Conservation (phyloP, 352 stramenopile species). For the Globisporangium orthogonon region DNA sequence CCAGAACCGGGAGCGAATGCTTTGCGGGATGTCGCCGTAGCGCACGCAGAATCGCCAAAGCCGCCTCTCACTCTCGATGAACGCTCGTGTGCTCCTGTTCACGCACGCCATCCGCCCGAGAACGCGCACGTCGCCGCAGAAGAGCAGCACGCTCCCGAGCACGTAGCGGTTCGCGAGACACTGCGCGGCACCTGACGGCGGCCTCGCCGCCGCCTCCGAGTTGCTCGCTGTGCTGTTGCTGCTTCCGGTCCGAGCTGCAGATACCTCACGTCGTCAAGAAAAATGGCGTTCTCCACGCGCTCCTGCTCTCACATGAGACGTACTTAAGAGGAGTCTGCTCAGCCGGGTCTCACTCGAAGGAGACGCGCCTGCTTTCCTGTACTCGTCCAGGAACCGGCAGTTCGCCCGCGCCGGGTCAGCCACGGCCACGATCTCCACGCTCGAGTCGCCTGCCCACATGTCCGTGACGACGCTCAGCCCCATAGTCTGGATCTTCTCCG, state of each 20-base stretch:
- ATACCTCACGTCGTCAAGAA: neutral
- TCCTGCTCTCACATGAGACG: neutral
- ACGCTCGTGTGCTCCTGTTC: constrained; percentile 47
- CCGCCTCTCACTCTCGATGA: constrained; percentile 53
- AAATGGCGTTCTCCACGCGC: neutral
- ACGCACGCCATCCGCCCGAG: constrained; percentile 41
- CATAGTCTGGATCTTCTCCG: constrained; percentile 71
- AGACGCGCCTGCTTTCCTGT: constrained; percentile 22
- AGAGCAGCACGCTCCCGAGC: constrained; percentile 72
- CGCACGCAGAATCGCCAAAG: constrained; percentile 83
- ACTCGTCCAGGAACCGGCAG: constrained; percentile 47
- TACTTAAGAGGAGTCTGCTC: constrained; percentile 42
- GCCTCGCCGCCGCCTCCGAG: neutral
- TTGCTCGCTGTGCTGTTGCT: constrained; percentile 13
- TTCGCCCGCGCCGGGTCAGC: constrained; percentile 33
- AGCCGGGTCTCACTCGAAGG: constrained; percentile 22
- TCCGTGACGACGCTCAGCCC: constrained; percentile 66
- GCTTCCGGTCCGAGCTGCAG: constrained; percentile 14
- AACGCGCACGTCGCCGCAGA: constrained; percentile 47
- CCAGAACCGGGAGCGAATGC: constrained; percentile 70
- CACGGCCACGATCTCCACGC: constrained; percentile 44
- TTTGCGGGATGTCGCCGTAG: constrained; percentile 53
- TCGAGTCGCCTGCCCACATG: constrained; percentile 47
- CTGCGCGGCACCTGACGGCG: constrained; percentile 18
- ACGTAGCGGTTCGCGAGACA: constrained; percentile 59